These are phyloP conservation scores for Zoysia matrella DNA, from an alignment of 202 grass and related monocot genomes.

Conservation along the genomic window DNA sequence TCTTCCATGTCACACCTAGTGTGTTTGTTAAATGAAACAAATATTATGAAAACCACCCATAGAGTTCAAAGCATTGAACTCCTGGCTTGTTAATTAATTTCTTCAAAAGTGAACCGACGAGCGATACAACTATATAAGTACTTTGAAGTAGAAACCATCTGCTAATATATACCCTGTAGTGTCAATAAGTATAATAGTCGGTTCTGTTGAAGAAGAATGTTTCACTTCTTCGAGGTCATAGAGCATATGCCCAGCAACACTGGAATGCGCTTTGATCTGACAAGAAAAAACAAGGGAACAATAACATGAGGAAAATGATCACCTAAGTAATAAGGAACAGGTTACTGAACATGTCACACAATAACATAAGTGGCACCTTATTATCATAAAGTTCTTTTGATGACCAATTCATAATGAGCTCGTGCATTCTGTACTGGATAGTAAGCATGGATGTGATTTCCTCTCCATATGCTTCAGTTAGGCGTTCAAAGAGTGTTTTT, in stretches of 20 bases:
- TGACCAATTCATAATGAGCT: slow-evolving; percentile 95
- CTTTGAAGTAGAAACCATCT: not conserved
- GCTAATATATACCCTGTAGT: slow-evolving; percentile 80
- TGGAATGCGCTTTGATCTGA: slow-evolving; percentile 90
- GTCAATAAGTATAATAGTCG: slow-evolving; percentile 89
- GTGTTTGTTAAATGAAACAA: slow-evolving; percentile 28
- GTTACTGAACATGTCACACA: slow-evolving; percentile 9
- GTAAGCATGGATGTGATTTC: slow-evolving; percentile 91
- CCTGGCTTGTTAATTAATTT: not conserved
- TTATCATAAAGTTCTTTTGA: slow-evolving; percentile 96
- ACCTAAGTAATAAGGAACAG: slow-evolving; percentile 14
- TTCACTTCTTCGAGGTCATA: slow-evolving; percentile 87
- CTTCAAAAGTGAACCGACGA: not conserved
- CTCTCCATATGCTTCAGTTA: slow-evolving; percentile 72
- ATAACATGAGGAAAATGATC: slow-evolving; percentile 11
- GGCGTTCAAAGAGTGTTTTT: slow-evolving; percentile 93
- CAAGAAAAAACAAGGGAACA: slow-evolving; percentile 25
- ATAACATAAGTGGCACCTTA: slow-evolving; percentile 61
- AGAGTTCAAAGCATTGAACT: slow-evolving; percentile 21
- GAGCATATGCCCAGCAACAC: slow-evolving; percentile 79
- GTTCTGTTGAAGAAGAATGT: slow-evolving; percentile 79
- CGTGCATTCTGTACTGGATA: slow-evolving; percentile 95
- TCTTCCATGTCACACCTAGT: slow-evolving; percentile 98
- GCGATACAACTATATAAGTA: not conserved
- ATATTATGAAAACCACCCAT: slow-evolving; percentile 30